A percentile compares a stretch with the other conserved stretches of the same genome.
Evolutionary conservation across 371 early-diverging fungal genomes (phyloP).

Genomic region (Rhizomucor pusillus): DNA sequence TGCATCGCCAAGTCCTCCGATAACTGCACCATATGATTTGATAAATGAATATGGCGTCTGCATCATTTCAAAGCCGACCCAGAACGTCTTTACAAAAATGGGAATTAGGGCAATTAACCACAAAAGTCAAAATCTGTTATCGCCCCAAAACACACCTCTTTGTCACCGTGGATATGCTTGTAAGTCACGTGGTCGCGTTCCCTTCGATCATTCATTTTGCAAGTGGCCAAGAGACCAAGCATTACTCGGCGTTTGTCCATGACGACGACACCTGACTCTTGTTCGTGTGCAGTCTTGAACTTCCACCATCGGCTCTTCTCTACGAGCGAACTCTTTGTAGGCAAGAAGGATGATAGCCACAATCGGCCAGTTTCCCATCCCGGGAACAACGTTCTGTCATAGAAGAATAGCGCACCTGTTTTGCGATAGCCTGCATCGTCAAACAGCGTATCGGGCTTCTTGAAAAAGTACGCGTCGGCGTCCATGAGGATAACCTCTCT

Average conservation of each 20-base stretch:
- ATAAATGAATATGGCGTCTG: slow-evolving; percentile 57
- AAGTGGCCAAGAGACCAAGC: slow-evolving; percentile 52
- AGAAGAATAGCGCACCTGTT: slow-evolving; percentile 64
- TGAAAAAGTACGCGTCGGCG: slow-evolving; percentile 71
- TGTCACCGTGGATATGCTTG: slow-evolving; percentile 51
- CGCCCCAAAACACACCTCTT: slow-evolving; percentile 36
- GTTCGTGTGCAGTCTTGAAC: slow-evolving; percentile 49
- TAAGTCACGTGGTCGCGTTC: slow-evolving; percentile 51
- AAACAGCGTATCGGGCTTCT: slow-evolving; percentile 59
- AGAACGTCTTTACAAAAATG: slow-evolving; percentile 40
- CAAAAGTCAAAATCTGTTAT: too few relatives aligned
- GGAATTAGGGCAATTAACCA: slow-evolving; percentile 6
- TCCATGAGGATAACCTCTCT: slow-evolving; percentile 67
- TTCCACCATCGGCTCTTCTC: slow-evolving; percentile 47
- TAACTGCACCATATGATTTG: slow-evolving; percentile 49
- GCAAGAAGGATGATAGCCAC: slow-evolving; percentile 49
- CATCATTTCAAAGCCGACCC: slow-evolving; percentile 60
- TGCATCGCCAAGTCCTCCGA: slow-evolving; percentile 51
- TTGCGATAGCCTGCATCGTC: slow-evolving; percentile 51
- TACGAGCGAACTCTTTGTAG: slow-evolving; percentile 39
- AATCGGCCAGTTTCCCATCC: slow-evolving; percentile 29
- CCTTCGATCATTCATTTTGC: slow-evolving; percentile 54
- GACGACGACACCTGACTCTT: slow-evolving; percentile 64
- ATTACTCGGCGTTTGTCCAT: slow-evolving; percentile 55
- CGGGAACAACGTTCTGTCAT: slow-evolving; percentile 56